These are phyloP conservation scores for Entomortierella parvispora DNA, from an alignment of 192 early-diverging fungal species.

Conservation along the genomic window DNA sequence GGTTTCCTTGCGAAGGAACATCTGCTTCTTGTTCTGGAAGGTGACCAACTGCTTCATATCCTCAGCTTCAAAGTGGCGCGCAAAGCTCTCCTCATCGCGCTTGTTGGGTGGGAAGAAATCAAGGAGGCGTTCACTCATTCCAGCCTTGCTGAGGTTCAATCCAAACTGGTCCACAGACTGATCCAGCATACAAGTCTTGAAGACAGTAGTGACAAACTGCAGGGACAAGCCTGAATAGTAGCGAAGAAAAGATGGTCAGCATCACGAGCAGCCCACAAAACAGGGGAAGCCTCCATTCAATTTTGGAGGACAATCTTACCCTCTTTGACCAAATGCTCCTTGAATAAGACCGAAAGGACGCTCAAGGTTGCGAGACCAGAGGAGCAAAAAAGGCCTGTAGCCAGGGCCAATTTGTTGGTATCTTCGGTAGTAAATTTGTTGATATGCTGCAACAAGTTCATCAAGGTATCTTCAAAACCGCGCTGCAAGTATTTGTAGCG, in stretches of 20 bases:
- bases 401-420: slow-evolving; percentile 80
- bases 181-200: slow-evolving; percentile 82
- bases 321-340: slow-evolving; percentile 96
- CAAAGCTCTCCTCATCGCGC: slow-evolving; percentile 87
- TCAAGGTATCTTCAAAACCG: slow-evolving; percentile 84
- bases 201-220: slow-evolving; percentile 83
- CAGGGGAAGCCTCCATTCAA: too few relatives aligned
- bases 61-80: slow-evolving; percentile 92
- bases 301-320: slow-evolving; percentile 52
- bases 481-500: slow-evolving; percentile 95
- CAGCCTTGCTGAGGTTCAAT: slow-evolving; percentile 71
- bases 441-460: slow-evolving; percentile 87
- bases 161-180: slow-evolving; percentile 83
- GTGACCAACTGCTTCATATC: slow-evolving; percentile 90
- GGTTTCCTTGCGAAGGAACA: slow-evolving; percentile 70
- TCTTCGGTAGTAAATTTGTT: slow-evolving; percentile 88
- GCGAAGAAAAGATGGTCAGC: too few relatives aligned
- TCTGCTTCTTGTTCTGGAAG: slow-evolving; percentile 80
- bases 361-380: slow-evolving; percentile 75
- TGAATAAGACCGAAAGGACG: slow-evolving; percentile 81
- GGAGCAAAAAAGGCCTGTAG: slow-evolving; percentile 79
- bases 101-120: slow-evolving; percentile 95
- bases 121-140: slow-evolving; percentile 78
- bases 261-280: background rate
- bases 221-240: slow-evolving; percentile 72